Evolutionary conservation across 257 asterid genomes (phyloP).

Genomic region (Forsythia viridissima): DNA sequence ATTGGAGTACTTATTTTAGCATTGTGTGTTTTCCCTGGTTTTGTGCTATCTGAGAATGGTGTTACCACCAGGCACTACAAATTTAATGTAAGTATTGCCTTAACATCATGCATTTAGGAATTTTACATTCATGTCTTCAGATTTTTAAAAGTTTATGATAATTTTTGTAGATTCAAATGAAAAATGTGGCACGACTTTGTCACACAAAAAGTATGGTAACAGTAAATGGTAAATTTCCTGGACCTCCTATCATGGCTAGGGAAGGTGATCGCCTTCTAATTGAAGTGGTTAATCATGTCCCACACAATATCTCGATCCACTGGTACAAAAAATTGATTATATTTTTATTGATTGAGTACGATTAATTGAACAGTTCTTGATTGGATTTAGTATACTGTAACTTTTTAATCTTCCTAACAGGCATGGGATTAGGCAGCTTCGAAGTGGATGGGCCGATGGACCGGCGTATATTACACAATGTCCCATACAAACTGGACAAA

Average conservation of each 20-base stretch:
- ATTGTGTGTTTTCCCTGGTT: constrained; percentile 18
- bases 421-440: constrained; percentile 68
- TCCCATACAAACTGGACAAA: constrained; percentile 61
- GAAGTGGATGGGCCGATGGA: constrained; percentile 74
- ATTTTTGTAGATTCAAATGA: constrained; percentile 42
- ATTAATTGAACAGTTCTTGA: background rate
- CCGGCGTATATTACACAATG: constrained; percentile 68
- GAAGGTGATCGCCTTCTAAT: constrained; percentile 60
- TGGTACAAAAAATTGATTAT: constrained; percentile 30
- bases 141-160: background rate
- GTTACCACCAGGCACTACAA: constrained; percentile 43
- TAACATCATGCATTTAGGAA: background rate
- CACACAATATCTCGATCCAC: constrained; percentile 54
- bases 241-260: constrained; percentile 58
- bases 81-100: constrained; percentile 37
- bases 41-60: constrained; percentile 15
- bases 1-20: constrained; percentile 19
- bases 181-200: constrained; percentile 48
- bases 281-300: constrained; percentile 52
- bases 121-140: background rate
- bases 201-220: constrained; percentile 55
- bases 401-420: constrained; percentile 15
- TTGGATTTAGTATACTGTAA: background rate
- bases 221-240: constrained; percentile 57
- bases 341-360: background rate